Conservation (phyloP, 2,329 filamentous ascomycete species). For the Ophiostoma australiae region DNA sequence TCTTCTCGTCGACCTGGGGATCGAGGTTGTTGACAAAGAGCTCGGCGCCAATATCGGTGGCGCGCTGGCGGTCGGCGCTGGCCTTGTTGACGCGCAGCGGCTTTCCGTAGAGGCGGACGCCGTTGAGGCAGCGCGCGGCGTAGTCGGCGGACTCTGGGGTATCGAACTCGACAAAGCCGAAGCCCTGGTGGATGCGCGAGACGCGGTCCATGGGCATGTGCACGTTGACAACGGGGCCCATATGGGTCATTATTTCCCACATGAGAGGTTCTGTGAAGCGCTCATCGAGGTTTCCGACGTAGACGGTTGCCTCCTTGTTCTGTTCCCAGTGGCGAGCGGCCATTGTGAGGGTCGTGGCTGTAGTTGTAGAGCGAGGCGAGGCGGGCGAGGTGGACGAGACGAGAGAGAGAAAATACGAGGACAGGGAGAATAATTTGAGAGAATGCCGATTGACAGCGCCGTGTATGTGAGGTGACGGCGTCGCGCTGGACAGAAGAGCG, state of each 20-base stretch:
- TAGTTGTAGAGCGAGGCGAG: background rate
- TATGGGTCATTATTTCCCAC: conserved; percentile 98
- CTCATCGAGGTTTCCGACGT: conserved; percentile 97
- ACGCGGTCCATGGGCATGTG: conserved; percentile 98
- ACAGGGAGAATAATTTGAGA: background rate
- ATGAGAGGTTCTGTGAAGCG: conserved; percentile 84
- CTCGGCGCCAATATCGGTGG: conserved; percentile 90
- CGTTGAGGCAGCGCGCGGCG: conserved; percentile 93
- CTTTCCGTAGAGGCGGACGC: conserved; percentile 87
- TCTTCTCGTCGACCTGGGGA: conserved; percentile 89
- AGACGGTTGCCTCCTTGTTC: conserved; percentile 96
- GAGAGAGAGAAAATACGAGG: background rate
- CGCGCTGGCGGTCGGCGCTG: conserved; percentile 86
- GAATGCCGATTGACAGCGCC: background rate
- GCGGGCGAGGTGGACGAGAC: background rate
- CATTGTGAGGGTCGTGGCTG: conserved; percentile 29
- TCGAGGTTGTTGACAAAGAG: conserved; percentile 96
- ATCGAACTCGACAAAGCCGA: conserved; percentile 98
- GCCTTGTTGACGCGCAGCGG: conserved; percentile 95
- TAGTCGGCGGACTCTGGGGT: conserved; percentile 95
- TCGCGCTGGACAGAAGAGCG: background rate
- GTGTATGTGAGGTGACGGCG: background rate
- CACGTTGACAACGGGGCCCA: conserved; percentile 94
- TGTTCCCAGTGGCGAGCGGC: conserved; percentile 63
- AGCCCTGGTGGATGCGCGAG: conserved; percentile 93